Evolutionary conservation across 805 yeast species (phyloP).

Genomic region (Babjeviella inositovora): DNA sequence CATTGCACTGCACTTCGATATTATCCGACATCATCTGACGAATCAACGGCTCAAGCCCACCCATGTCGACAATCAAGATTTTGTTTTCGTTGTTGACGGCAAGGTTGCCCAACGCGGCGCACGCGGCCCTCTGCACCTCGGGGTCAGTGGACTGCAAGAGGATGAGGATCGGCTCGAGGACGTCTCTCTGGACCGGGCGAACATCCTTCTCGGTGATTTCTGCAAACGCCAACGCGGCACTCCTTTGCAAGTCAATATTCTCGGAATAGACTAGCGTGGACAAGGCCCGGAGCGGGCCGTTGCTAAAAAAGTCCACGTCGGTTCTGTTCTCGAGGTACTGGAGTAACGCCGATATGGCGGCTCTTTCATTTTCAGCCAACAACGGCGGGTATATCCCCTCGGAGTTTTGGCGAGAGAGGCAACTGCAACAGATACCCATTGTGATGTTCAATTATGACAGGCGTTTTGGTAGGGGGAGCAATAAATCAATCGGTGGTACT

Average conservation of each 20-base stretch:
- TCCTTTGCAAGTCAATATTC: conserved; percentile 84
- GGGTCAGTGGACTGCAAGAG: conserved; percentile 76
- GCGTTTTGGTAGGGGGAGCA: not conserved
- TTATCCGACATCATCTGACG: conserved; percentile 96
- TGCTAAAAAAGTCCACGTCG: conserved; percentile 79
- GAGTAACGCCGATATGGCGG: conserved; percentile 81
- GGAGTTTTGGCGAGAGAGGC: conserved; percentile 21
- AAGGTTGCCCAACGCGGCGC: conserved; percentile 95
- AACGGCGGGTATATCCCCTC: conserved; percentile 62
- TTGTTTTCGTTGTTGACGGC: conserved; percentile 96
- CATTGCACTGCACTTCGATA: conserved; percentile 97
- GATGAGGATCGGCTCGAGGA: conserved; percentile 83
- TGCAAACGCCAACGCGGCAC: conserved; percentile 97
- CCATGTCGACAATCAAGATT: conserved; percentile 90
- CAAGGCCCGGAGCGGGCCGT: conserved; percentile 77
- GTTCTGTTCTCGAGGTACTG: conserved; percentile 80
- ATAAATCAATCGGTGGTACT: not conserved
- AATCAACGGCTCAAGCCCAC: conserved; percentile 90
- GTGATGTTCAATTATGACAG: not conserved
- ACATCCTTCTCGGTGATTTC: conserved; percentile 96
- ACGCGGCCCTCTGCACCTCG: conserved; percentile 96
- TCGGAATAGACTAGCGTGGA: conserved; percentile 90
- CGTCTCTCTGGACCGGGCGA: conserved; percentile 78
- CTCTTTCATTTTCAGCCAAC: conserved; percentile 90
- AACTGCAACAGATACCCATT: conserved; percentile 42